A percentile compares a stretch with the other conserved stretches of the same genome.
Conservation (phyloP, 805 yeast species). For the Metschnikowia orientalis region DNA sequence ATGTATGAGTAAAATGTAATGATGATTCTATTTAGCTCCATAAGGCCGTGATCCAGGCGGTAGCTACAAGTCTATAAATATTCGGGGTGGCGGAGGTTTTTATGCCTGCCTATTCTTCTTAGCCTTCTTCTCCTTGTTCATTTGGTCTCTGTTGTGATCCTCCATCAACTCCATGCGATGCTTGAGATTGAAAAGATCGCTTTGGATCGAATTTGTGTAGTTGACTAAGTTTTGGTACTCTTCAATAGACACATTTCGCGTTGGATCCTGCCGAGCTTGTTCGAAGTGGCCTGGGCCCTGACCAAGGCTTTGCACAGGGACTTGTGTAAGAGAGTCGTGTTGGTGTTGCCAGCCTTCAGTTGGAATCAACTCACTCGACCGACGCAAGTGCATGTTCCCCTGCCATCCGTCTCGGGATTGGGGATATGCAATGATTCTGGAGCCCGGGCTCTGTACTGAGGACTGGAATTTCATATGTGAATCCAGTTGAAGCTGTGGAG, state of each 20-base stretch:
- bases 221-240: slow-evolving; percentile 33
- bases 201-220: slow-evolving; percentile 32
- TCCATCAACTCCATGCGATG: slow-evolving; percentile 24
- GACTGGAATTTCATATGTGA: slow-evolving; percentile 1
- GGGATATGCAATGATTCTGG: not conserved
- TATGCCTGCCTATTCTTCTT: slow-evolving; percentile 3
- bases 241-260: slow-evolving; percentile 22
- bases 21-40: too few species aligned
- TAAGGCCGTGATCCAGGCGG: too few species aligned
- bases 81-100: too few species aligned
- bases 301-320: too few species aligned
- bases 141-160: slow-evolving; percentile 19
- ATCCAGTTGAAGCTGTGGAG: not conserved
- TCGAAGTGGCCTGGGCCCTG: too few species aligned
- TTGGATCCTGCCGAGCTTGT: slow-evolving; percentile 1
- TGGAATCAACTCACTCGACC: not conserved
- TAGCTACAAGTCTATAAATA: too few species aligned
- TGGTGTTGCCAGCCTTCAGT: slow-evolving; percentile 3
- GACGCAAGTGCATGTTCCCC: slow-evolving; percentile 1
- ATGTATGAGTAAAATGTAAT: too few species aligned
- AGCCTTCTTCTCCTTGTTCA: slow-evolving; percentile 3
- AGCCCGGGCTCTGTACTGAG: too few species aligned
- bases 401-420: slow-evolving; percentile 3
- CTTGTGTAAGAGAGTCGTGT: too few species aligned
- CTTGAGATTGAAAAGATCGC: slow-evolving; percentile 24